A percentile compares a stretch with the other conserved stretches of the same genome.
Evolutionary conservation across 2,329 filamentous ascomycete species (phyloP).

Genomic region (Rutstroemia sp.): DNA sequence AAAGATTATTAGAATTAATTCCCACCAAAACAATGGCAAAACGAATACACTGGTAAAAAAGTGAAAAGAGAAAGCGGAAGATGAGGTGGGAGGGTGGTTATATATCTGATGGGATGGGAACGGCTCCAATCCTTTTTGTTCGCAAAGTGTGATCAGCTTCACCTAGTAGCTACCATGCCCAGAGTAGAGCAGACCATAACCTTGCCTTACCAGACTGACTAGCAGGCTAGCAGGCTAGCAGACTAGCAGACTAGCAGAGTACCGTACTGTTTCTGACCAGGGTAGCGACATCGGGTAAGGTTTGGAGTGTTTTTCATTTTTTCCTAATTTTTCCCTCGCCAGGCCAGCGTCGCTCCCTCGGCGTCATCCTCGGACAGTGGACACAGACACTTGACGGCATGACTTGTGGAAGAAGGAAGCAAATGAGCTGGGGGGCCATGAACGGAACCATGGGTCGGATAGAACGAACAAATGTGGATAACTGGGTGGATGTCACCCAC

Average conservation of each 20-base stretch:
- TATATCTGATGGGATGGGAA: not conserved
- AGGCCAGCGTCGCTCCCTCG: not conserved
- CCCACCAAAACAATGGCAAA: constrained; percentile 7
- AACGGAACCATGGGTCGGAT: not conserved
- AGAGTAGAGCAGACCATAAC: too few relatives aligned
- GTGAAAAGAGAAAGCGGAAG: not conserved
- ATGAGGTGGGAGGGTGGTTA: not conserved
- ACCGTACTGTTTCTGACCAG: not conserved
- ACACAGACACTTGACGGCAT: constrained; percentile 7
- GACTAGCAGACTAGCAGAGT: too few relatives aligned
- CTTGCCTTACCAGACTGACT: too few relatives aligned
- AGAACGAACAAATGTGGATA: not conserved
- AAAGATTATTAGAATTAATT: constrained; percentile 6
- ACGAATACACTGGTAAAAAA: not conserved
- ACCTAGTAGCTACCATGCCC: not conserved
- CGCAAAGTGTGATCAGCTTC: constrained; percentile 1
- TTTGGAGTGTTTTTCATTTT: not conserved
- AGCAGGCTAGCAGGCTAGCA: too few relatives aligned
- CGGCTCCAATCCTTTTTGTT: too few relatives aligned
- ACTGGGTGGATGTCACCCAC: not conserved
- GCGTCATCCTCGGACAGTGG: constrained; percentile 8
- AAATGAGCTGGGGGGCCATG: not conserved
- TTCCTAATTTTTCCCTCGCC: not conserved
- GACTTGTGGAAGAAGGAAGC: not conserved
- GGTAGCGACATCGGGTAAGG: constrained; percentile 8